Base-by-base conservation (phyloP, 306 rosid genomes). In the Phaseolus lunatus region DNA sequence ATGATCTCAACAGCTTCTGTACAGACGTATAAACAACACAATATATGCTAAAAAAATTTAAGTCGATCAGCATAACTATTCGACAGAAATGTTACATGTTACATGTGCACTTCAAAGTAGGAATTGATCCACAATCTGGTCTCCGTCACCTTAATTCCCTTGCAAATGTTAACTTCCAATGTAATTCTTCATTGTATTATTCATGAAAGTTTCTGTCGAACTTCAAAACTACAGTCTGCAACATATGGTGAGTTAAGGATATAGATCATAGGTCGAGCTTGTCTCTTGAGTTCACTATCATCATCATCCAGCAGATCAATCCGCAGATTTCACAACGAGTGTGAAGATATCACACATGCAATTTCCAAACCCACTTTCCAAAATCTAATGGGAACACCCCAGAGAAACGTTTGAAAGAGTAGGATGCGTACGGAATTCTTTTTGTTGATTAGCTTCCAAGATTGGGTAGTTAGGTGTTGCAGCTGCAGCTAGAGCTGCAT, bases 401-500 rank as follows among this genome's bases (percentile, higher is more conserved):
- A 72, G 31, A 15, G 81, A 66, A 33, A 74, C 43, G 2, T 65
- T 53, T 9, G 86, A 67, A 72, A 53, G 58, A 52, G 48, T 33
- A 45, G 83, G 80, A 29, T 81, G 78, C 2, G 59, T 44, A 20
- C 50, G 54, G 37, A 54, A 15, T 3, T 53, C 56, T 15, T n/a
- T 49, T n/a, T n/a, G 45, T 11, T 77, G 66, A 20, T 20, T 49
- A 5, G 73, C 4, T 66, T 70, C 56, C 0, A 41, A 37, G 33
- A 64, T 7, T 8, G 79, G 47, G 19, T 41, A 3, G 10, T 31
- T 14, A 35, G 64, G 13, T 3, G 50, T 19, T 61, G 83, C 72
- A 80, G 22, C 12, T 12, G 48, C 78, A 72, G 82, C 75, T 50
- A 92, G 88, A 33, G 88, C 97, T 7, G 76, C 84, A 68, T 87